These are phyloP conservation scores for Clarireedia homoeocarpa DNA, from an alignment of 2,329 filamentous ascomycete species.

Conservation along the genomic window DNA sequence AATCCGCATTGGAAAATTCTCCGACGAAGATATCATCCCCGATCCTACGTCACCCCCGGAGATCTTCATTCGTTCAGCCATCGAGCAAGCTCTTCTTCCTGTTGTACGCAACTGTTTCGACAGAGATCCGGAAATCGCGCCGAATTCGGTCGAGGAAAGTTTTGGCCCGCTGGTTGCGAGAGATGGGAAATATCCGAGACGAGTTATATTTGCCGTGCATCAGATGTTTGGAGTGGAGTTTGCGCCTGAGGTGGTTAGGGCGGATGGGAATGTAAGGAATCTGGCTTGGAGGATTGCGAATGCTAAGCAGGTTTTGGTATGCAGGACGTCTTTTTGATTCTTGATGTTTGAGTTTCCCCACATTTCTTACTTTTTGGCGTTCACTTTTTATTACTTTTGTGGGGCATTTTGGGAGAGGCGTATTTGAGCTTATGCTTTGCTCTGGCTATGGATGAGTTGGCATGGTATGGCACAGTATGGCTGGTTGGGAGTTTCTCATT, in stretches of 20 bases:
- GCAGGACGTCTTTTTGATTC: no score
- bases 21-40: not conserved
- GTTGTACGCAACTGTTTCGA: constrained; percentile 90
- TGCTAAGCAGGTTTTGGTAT: constrained; percentile 85
- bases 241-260: constrained; percentile 82
- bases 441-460: no score
- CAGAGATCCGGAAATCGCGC: constrained; percentile 83
- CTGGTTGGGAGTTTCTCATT: no score
- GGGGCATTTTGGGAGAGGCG: no score
- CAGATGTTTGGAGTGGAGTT: constrained; percentile 98
- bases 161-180: constrained; percentile 83
- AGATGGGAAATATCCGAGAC: constrained; percentile 79
- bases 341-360: no score
- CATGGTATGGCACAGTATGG: no score
- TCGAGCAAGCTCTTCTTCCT: constrained; percentile 72
- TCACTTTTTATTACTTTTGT: no score
- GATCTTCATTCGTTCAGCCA: constrained; percentile 55
- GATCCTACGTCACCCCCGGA: constrained; percentile 42
- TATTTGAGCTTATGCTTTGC: no score
- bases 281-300: constrained; percentile 92
- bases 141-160: constrained; percentile 65
- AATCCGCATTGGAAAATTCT: constrained; percentile 70
- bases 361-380: no score
- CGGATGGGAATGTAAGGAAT: constrained; percentile 84
- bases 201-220: constrained; percentile 88